Percentiles rank a stretch among this genome's conserved stretches.
These are phyloP conservation scores for Hibiscus syriacus DNA, from an alignment of 345 rosid species.

Conservation along the genomic window DNA sequence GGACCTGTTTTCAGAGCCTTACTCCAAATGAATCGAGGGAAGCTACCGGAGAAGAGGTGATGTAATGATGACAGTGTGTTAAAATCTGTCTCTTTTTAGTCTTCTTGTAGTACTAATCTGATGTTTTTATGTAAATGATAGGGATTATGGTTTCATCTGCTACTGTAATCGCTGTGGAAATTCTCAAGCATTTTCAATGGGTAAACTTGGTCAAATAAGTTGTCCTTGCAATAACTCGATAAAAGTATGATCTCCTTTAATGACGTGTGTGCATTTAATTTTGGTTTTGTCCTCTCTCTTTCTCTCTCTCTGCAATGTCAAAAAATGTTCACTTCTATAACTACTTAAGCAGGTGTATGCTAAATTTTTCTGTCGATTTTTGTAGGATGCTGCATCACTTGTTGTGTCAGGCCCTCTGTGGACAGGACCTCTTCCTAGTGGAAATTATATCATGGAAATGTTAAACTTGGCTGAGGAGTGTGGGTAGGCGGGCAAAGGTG, in stretches of 20 bases:
- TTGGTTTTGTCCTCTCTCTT: neutral
- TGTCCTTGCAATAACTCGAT: conserved; percentile 48
- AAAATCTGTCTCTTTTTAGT: neutral
- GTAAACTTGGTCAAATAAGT: conserved; percentile 53
- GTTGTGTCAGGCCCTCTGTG: conserved; percentile 57
- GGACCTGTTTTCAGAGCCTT: conserved; percentile 77
- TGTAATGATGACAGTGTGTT: neutral
- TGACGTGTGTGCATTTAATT: neutral
- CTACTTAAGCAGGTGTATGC: neutral
- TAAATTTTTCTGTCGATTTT: neutral
- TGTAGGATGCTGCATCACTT: conserved; percentile 38
- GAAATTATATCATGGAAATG: conserved; percentile 54
- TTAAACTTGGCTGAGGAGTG: conserved; percentile 52
- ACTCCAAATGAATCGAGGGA: conserved; percentile 57
- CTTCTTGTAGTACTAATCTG: conserved; percentile 10
- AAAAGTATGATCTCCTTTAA: conserved; percentile 21
- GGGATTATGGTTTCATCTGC: conserved; percentile 78
- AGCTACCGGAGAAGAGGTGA: conserved; percentile 53
- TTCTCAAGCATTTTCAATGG: conserved; percentile 53
- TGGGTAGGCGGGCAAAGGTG: conserved; percentile 64
- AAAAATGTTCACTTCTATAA: conserved; percentile 20
- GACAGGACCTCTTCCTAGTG: conserved; percentile 76
- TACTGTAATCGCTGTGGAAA: conserved; percentile 69
- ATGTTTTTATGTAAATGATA: conserved; percentile 18
- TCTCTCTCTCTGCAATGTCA: neutral